These are phyloP conservation scores for Penicillium flavigenum DNA, from an alignment of 495 filamentous ascomycete genomes.

Conservation along the genomic window DNA sequence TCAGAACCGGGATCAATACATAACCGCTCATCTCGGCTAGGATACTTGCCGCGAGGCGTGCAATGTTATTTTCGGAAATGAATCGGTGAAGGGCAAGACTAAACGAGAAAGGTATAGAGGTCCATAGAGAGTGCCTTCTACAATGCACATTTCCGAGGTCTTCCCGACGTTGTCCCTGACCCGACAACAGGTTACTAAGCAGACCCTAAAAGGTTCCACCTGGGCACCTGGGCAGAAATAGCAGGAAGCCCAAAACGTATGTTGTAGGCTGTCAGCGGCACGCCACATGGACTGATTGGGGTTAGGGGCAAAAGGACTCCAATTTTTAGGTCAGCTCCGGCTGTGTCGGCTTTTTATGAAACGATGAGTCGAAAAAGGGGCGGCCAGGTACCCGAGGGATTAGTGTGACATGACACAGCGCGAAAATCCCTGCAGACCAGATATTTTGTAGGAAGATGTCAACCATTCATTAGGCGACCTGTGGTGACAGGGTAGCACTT, in stretches of 20 bases:
- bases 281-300: neutral
- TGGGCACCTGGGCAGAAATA: neutral
- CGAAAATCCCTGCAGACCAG: neutral
- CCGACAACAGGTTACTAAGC: neutral
- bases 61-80: neutral
- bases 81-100: too few species aligned
- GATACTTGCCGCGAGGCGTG: neutral
- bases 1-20: neutral
- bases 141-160: neutral
- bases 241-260: neutral
- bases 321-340: slow-evolving; percentile 1
- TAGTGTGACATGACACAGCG: neutral
- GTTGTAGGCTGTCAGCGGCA: slow-evolving; percentile 1
- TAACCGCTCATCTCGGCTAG: neutral
- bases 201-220: neutral
- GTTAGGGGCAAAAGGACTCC: slow-evolving; percentile 1
- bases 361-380: neutral
- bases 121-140: neutral
- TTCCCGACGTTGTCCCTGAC: neutral
- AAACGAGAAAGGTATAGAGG: too few species aligned
- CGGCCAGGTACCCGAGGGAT: neutral
- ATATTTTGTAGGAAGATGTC: neutral
- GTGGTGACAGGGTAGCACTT: neutral
- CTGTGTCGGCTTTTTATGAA: slow-evolving; percentile 3
- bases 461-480: neutral